A percentile compares a stretch with the other conserved stretches of the same genome.
Conservation (phyloP, 805 yeast species). For the Spathaspora boniae region DNA sequence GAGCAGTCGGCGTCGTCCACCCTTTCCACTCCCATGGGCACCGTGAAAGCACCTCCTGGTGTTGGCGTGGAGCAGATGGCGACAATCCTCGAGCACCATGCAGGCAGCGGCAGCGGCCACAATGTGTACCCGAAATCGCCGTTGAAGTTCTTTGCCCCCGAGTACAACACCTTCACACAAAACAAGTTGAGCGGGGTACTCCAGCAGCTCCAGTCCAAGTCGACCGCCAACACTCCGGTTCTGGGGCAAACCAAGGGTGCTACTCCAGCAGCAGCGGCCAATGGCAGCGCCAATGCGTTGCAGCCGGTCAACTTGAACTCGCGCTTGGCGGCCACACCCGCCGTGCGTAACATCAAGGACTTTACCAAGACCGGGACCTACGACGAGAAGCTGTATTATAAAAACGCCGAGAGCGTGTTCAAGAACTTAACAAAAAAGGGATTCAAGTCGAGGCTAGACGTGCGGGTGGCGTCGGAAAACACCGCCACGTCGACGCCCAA, state of each 20-base stretch:
- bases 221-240: conserved; percentile 11
- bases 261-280: too few relatives aligned
- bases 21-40: conserved; percentile 35
- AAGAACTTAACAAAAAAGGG: conserved; percentile 37
- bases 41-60: too few relatives aligned
- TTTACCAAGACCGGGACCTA: conserved; percentile 29
- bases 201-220: conserved; percentile 16
- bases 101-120: conserved; percentile 10
- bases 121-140: conserved; percentile 34
- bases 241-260: background rate
- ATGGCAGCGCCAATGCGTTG: too few relatives aligned
- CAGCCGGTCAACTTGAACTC: background rate
- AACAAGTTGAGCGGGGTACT: conserved; percentile 26
- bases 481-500: conserved; percentile 43
- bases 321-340: background rate
- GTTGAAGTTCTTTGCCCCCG: conserved; percentile 34
- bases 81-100: conserved; percentile 19
- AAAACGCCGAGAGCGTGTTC: conserved; percentile 38
- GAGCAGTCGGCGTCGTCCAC: conserved; percentile 30
- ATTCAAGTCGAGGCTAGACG: conserved; percentile 10
- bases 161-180: conserved; percentile 41
- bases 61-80: conserved; percentile 13
- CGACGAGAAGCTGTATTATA: conserved; percentile 33
- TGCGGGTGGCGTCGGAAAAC: conserved; percentile 9
- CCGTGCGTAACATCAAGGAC: conserved; percentile 17